phyloP scores from a whole-genome alignment of 129 eudicot species.

The Cynara cardunculus region DNA sequence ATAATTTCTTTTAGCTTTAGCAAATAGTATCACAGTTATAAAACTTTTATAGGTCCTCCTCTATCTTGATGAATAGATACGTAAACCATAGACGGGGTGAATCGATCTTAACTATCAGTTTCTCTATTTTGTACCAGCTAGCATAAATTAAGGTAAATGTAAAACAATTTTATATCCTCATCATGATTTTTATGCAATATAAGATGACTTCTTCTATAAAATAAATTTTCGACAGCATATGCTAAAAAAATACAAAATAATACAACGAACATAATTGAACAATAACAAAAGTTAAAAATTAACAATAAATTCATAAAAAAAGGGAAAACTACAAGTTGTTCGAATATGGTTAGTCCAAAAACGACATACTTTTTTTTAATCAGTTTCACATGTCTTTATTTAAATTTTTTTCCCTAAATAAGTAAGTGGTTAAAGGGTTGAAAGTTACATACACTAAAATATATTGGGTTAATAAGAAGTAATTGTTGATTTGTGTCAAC shows the following conservation, averaged over 20 bases:
- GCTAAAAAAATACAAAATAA: not conserved
- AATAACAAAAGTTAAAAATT: not conserved
- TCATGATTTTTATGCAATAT: not conserved
- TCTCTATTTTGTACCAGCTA: too few relatives aligned
- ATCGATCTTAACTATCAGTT: not conserved
- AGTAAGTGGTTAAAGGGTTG: too few relatives aligned
- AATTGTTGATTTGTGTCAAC: too few relatives aligned
- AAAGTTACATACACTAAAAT: too few relatives aligned
- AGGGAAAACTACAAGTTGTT: not conserved
- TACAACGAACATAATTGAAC: not conserved
- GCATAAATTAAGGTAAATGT: not conserved
- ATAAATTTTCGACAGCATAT: not conserved
- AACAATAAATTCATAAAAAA: too few relatives aligned
- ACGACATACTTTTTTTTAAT: too few relatives aligned
- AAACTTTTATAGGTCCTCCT: not conserved
- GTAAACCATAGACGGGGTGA: not conserved
- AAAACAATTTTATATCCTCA: not conserved
- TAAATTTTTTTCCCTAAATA: too few relatives aligned
- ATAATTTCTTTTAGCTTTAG: not conserved
- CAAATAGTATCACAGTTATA: too few relatives aligned
- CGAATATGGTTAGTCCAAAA: too few relatives aligned
- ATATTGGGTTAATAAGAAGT: too few relatives aligned
- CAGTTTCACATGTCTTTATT: too few relatives aligned
- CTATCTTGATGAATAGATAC: too few relatives aligned
- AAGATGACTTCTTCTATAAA: not conserved